These are phyloP conservation scores for Picea abies DNA, from an alignment of 83 land plant genomes.

Conservation along the genomic window DNA sequence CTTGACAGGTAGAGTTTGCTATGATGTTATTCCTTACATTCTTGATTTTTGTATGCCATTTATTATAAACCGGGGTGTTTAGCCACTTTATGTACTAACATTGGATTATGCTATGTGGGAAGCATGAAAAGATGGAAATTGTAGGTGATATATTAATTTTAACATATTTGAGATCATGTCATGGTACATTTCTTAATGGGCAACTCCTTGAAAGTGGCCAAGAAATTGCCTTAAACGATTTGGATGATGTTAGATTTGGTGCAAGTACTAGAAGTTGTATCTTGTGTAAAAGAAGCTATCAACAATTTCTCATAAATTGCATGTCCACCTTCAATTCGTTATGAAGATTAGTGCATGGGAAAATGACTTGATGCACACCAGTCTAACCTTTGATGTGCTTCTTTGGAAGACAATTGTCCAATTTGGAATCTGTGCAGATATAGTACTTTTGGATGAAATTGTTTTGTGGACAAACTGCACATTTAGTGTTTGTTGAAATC, in stretches of 20 bases:
- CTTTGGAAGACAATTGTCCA: too few species aligned
- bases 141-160: slow-evolving; percentile 1
- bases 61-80: not conserved
- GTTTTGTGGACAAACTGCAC: too few species aligned
- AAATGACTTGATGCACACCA: not conserved
- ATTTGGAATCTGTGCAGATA: too few species aligned
- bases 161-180: slow-evolving; percentile 24
- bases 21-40: not conserved
- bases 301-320: not conserved
- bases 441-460: too few species aligned
- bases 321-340: not conserved
- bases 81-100: not conserved
- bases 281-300: not conserved
- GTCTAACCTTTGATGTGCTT: too few species aligned
- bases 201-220: slow-evolving; percentile 21
- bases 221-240: slow-evolving; percentile 18
- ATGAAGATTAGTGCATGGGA: not conserved
- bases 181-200: slow-evolving; percentile 30
- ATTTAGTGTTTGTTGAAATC: too few species aligned
- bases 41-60: not conserved
- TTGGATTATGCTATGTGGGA: not conserved
- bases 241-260: slow-evolving; percentile 27
- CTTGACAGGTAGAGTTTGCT: slow-evolving; percentile 28
- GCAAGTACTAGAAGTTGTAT: slow-evolving; percentile 32
- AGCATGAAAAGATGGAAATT: slow-evolving; percentile 22